Evolutionary conservation across 352 stramenopile genomes (phyloP).

Genomic region (Pythium dissotocum): DNA sequence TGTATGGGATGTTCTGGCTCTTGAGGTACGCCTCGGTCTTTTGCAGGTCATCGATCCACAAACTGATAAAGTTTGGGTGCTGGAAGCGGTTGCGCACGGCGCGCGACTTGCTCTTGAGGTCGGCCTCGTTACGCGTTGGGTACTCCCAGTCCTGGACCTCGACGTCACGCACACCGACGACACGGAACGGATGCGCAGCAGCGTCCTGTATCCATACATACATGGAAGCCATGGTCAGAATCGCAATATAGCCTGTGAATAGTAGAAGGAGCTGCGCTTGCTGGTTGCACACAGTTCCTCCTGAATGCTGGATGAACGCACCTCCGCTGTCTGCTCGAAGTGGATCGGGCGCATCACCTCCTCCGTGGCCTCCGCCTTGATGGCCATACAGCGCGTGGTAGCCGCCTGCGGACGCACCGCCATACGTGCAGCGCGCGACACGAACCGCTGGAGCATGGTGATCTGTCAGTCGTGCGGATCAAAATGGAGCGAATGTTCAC

Average conservation of each 20-base stretch:
- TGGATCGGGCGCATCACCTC: slow-evolving; percentile 60
- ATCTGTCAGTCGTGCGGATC: slow-evolving; percentile 5
- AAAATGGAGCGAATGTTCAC: neutral
- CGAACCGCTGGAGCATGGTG: slow-evolving; percentile 31
- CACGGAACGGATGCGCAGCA: slow-evolving; percentile 57
- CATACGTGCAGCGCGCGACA: slow-evolving; percentile 15
- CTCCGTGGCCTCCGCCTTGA: slow-evolving; percentile 14
- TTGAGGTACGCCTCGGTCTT: slow-evolving; percentile 70
- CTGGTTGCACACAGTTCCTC: neutral
- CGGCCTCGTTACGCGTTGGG: slow-evolving; percentile 62
- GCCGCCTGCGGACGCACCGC: slow-evolving; percentile 15
- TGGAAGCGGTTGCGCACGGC: slow-evolving; percentile 75
- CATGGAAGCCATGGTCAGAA: neutral
- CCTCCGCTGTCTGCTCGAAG: slow-evolving; percentile 65
- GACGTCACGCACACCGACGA: slow-evolving; percentile 79
- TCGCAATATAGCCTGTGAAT: neutral
- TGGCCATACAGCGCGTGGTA: slow-evolving; percentile 26
- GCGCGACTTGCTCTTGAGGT: slow-evolving; percentile 62
- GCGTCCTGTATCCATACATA: slow-evolving; percentile 31
- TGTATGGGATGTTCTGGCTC: slow-evolving; percentile 59
- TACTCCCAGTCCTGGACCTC: slow-evolving; percentile 81
- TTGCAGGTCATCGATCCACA: slow-evolving; percentile 78
- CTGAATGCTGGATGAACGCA: slow-evolving; percentile 27
- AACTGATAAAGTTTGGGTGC: slow-evolving; percentile 82
- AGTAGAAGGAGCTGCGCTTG: neutral